phyloP scores from a whole-genome alignment of 2,329 filamentous ascomycete species.

The Paecilomyces niveus region DNA sequence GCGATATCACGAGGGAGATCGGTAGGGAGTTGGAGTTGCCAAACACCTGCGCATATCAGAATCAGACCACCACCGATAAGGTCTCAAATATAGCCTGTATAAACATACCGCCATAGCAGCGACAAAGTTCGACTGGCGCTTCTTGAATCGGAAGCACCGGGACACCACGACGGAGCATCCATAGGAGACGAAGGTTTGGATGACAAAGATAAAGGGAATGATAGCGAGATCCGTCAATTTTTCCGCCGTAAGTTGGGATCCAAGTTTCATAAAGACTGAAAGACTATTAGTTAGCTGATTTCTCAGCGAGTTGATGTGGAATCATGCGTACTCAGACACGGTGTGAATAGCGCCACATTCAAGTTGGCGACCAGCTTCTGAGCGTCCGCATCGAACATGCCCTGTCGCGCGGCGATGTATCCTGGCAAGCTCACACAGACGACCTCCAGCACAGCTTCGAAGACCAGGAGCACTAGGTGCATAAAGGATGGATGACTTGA shows the following conservation, averaged over 20 bases:
- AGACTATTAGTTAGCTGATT: not conserved
- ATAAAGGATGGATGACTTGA: conserved; percentile 43
- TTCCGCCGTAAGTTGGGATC: conserved; percentile 84
- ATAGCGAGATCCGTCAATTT: conserved; percentile 86
- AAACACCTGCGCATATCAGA: conserved; percentile 55
- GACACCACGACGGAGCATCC: conserved; percentile 63
- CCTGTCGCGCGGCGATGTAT: conserved; percentile 81
- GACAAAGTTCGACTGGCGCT: conserved; percentile 86
- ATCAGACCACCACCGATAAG: not conserved
- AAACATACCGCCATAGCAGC: conserved; percentile 76
- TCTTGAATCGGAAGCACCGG: conserved; percentile 71
- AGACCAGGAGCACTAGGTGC: conserved; percentile 72
- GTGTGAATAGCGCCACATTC: conserved; percentile 93
- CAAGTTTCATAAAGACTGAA: conserved; percentile 90
- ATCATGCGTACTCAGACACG: conserved; percentile 71
- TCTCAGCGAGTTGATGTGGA: conserved; percentile 4
- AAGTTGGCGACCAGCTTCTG: conserved; percentile 96
- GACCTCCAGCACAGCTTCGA: conserved; percentile 90
- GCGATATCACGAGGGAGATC: conserved; percentile 88
- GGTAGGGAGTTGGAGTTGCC: conserved; percentile 97
- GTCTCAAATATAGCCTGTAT: not conserved
- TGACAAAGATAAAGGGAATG: conserved; percentile 87
- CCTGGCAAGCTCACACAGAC: conserved; percentile 91
- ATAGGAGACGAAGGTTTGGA: conserved; percentile 85
- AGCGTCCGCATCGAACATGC: conserved; percentile 90